Percentiles rank a stretch among this genome's conserved stretches.
Evolutionary conservation across 345 rosid species (phyloP).

Genomic region (Theobroma cacao): DNA sequence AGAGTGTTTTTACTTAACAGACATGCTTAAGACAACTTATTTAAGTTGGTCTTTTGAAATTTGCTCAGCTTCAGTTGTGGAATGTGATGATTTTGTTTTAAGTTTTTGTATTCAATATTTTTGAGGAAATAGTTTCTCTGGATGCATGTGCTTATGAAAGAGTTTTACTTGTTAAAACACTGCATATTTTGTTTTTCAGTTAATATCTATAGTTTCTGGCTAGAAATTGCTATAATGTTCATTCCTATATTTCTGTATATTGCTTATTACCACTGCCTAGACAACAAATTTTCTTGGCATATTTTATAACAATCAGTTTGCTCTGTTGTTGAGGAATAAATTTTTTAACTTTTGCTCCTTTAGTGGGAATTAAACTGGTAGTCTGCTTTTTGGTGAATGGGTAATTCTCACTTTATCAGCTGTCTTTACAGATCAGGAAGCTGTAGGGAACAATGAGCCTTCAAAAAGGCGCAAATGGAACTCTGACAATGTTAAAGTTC

Average conservation of each 20-base stretch:
- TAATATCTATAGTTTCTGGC: neutral
- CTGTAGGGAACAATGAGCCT: slow-evolving; percentile 56
- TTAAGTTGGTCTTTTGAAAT: neutral
- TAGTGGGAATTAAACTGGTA: neutral
- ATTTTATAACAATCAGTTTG: neutral
- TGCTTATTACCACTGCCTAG: neutral
- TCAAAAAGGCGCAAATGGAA: slow-evolving; percentile 91
- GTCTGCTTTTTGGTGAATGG: neutral
- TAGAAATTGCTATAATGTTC: neutral
- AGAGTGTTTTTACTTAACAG: neutral
- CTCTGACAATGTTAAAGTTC: slow-evolving; percentile 58
- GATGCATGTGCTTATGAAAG: neutral
- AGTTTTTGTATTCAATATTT: neutral
- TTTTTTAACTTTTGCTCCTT: neutral
- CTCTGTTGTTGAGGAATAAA: neutral
- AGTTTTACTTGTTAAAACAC: neutral
- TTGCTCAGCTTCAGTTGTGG: neutral
- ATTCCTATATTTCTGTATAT: too few relatives aligned
- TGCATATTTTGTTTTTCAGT: neutral
- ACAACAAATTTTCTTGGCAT: neutral
- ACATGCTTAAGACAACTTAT: neutral
- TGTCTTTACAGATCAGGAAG: slow-evolving; percentile 62
- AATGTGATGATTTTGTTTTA: neutral
- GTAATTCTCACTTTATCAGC: neutral
- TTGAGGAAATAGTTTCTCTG: neutral